Percentiles rank a stretch among this genome's conserved stretches.
phyloP scores from a whole-genome alignment of 1,139 yeast species.

The Yamadazyma membranifaciens region DNA sequence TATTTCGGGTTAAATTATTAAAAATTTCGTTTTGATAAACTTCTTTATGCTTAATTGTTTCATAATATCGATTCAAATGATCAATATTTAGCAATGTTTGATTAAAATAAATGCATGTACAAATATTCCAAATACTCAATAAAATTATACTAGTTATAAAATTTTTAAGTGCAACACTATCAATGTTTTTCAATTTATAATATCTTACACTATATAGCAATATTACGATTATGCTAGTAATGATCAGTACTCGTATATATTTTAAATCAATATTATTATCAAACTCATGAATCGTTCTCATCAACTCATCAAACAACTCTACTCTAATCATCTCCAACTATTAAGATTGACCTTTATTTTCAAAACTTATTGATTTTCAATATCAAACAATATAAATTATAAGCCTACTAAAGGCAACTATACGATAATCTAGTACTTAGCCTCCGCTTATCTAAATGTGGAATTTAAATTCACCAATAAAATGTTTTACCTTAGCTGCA shows the following conservation, averaged over 20 bases:
- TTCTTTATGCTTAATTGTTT: neutral
- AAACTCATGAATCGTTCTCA: neutral
- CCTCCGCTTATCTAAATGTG: too few relatives aligned
- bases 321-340: neutral
- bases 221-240: neutral
- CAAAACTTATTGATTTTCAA: too few relatives aligned
- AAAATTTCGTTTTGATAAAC: neutral
- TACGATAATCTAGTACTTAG: too few relatives aligned
- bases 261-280: neutral
- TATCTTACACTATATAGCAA: constrained; percentile 3
- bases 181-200: neutral
- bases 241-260: constrained; percentile 2
- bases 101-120: constrained; percentile 1
- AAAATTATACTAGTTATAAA: constrained; percentile 1
- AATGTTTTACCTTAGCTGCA: too few relatives aligned
- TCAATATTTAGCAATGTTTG: neutral
- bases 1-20: neutral
- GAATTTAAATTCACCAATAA: too few relatives aligned
- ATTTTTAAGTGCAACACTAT: neutral
- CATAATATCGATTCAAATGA: constrained; percentile 1
- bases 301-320: constrained; percentile 3
- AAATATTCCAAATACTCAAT: constrained; percentile 5
- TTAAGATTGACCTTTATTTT: too few relatives aligned
- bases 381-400: too few relatives aligned
- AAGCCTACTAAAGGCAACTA: too few relatives aligned